Evolutionary conservation across 805 yeast species (phyloP), one percentile per base, ranked within the genome.

Genomic region (Candida silvicultrix): DNA sequence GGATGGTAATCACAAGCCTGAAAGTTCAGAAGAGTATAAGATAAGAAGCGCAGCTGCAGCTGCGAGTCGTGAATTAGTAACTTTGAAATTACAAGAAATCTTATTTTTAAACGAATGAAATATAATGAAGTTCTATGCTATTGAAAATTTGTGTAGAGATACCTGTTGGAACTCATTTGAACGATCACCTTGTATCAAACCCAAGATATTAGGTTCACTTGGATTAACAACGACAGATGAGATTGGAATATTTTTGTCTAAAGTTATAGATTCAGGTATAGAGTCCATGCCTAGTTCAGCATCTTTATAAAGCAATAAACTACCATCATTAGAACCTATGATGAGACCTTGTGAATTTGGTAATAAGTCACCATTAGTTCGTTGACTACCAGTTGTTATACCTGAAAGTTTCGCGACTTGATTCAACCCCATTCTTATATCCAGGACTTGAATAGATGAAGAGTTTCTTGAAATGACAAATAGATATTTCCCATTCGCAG

Each of bases 401-500:
- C 41, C 28, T 4, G 46, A 43, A 5, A 53, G 42, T 32, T 39
- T 39, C 1, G 49, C 54, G 23, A 52, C 47, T 35, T 39, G 38
- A 12, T 43, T n/a, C 7, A 59, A 28, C 15, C 47, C 52, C 67
- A 64, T 60, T 25, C 77, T 47, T 3, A 53, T 35, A 46, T 71
- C 77, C 12, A 69, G 45, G 3, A 71, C 53, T 5, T 61, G 61
- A 20, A 71, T 65, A 2, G 16, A 38, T 20, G 52, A 44, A 9
- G 62, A 47, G 31, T 60, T 55, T 29, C 77, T 54, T 29, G 62
- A 55, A 1, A 69, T 23, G 1, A 59, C 58, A 45, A 60, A 71
- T 5, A 68, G 18, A 43, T 61, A 71, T 35, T 62, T 63, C 5
- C 67, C 70, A 52, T 68, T 70, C 1, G 52, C 54, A 19, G 72